Conservation (phyloP, 192 early-diverging fungal genomes). For the Spizellomyces sp. region DNA sequence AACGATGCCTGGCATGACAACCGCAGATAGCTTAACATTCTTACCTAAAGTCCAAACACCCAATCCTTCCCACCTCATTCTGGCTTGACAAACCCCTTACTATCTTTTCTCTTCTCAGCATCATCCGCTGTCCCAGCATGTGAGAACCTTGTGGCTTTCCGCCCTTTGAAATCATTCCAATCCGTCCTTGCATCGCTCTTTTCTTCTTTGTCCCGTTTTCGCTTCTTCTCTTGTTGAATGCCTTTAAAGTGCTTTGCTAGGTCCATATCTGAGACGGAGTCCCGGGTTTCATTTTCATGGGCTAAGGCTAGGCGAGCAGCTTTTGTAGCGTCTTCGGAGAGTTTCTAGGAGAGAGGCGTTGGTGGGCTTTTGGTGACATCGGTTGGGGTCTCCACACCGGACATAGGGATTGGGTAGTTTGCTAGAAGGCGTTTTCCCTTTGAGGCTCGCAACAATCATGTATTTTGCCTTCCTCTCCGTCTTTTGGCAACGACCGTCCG, state of each 20-base stretch:
- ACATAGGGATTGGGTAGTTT: no score
- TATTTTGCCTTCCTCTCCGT: no score
- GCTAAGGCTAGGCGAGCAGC: neutral
- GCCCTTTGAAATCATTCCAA: neutral
- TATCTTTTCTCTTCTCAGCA: neutral
- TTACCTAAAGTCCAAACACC: no score
- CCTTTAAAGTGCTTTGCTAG: slow-evolving; percentile 5
- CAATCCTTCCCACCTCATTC: no score
- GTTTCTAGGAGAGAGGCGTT: no score
- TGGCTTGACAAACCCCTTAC: no score
- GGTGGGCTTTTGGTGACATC: no score
- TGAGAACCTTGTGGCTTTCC: slow-evolving; percentile 1
- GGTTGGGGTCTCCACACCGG: no score
- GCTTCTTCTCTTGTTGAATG: slow-evolving; percentile 5
- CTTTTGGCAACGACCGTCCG: neutral
- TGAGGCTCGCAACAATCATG: no score
- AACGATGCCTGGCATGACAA: no score
- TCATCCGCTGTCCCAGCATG: neutral
- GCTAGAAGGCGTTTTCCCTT: no score
- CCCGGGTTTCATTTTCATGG: slow-evolving; percentile 18
- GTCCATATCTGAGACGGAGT: slow-evolving; percentile 16
- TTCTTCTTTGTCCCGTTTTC: neutral
- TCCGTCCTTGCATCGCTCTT: neutral
- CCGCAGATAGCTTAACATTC: no score
- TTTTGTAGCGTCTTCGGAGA: slow-evolving; percentile 2